Base-by-base conservation (phyloP, 176 grass and related monocot species). In the Avena sativa region DNA sequence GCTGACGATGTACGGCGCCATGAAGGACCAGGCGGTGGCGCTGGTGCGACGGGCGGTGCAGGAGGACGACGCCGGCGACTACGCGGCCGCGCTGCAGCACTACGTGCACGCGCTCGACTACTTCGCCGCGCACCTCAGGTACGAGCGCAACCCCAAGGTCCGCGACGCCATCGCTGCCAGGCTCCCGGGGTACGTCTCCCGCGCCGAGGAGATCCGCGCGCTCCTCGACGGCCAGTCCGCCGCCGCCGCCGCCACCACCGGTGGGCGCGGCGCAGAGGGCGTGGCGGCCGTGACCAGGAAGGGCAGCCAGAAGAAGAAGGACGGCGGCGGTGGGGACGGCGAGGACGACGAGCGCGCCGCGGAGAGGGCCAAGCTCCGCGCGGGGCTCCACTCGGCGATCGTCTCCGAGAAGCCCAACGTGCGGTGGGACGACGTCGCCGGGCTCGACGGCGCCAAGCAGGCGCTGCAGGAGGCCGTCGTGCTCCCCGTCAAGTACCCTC, bases 381-480 rank as follows among this genome's bases (percentile, higher is more conserved):
- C 90, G 2, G 90, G 87, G 80, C 75, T 94, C 28, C 81, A 87
- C 72, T 92, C 89, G 8, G 87, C 87, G 15, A 94, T 94, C 61
- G 87, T 92, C 14, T 86, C 83, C 6, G 93, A 94, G 87, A 94
- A 92, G 79, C 90, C 93, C 8, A 80, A 94, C 76, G 89, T 94
- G 40, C 80, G 91, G 90, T 92, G 93, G 93, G 92, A 86, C 76
- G 90, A 92, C 78, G 90, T 94, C 26, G 87, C 93, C 0, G 93
- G 93, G 53, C 60, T 94, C 10, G 93, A 94, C 71, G 87, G 93
- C 50, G 90, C 93, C 56, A 95, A 92, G 79, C 93, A 95, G 83
- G 93, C 93, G 43, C 83, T 95, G 81, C 90, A 95, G 90, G 93
- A 92, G 85, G 93, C 93, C 2, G 93, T 92, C 51, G 87, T 94